Base-by-base conservation (phyloP, 2,329 filamentous ascomycete genomes). In the Periconia macrospinosa region DNA sequence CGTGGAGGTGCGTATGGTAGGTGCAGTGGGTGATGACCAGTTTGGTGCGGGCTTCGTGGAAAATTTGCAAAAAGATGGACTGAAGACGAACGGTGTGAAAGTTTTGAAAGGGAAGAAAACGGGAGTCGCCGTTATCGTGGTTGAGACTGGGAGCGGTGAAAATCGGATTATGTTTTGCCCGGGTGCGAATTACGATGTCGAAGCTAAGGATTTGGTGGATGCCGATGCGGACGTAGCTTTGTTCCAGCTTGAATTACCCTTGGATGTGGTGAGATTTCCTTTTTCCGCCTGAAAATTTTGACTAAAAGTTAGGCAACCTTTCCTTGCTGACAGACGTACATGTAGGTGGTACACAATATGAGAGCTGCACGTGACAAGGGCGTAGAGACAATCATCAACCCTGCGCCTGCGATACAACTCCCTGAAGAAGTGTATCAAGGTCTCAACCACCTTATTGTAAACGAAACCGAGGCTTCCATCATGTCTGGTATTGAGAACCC, bases 401-500 rank as follows among this genome's bases (percentile, higher is more conserved):
- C 92, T 15, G 92, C 92, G 2, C 79, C 79, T 1, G 91, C 92
- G 3, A 81, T 86, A 43, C 73, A 77, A 9, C 75, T 96, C 3
- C 91, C 90, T 1, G 78, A 79, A 0, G 80, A 84, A 27, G 86
- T 85, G 9, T 94, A 89, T 69, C 63, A 71, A 7, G 84, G 83
- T 1, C 81, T 97, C 30, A 85, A 86, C 41, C 91, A 96, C 65
- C 79, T 97, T 42, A 84, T 97, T 47, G 84, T 97, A 65, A 97
- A 97, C 68, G 92, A 97, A 78, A 94, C 88, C 1, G 92, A 97
- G 77, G 90, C 92, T 2, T 83, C 86, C 9, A 83, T 92, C 47
- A 81, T 96, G 50, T 86, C 84, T 0, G 85, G 83, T 1, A 78
- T 73, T n/a, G 63, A 66, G 27, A 69, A 62, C 47, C 65, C 58